Evolutionary conservation across 768 basidiomycete species (phyloP).

Genomic region (Boletus reticuloceps): DNA sequence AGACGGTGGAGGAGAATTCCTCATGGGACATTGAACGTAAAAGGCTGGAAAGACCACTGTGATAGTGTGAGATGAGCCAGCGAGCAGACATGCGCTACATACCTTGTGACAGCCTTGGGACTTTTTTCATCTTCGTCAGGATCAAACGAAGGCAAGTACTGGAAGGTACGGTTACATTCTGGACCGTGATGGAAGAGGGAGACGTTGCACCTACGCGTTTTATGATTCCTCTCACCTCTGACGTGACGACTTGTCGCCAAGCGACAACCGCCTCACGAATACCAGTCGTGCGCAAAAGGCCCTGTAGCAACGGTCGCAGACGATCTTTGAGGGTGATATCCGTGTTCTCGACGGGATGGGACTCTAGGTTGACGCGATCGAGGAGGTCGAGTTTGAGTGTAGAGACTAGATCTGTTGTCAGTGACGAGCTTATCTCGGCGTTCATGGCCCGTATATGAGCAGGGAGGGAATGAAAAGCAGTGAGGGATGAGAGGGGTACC

Average conservation of each 20-base stretch:
- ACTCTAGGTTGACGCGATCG: slow-evolving; percentile 42
- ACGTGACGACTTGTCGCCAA: slow-evolving; percentile 69
- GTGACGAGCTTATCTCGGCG: slow-evolving; percentile 69
- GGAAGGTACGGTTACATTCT: slow-evolving; percentile 1
- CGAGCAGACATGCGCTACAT: slow-evolving; percentile 3
- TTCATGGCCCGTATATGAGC: slow-evolving; percentile 67
- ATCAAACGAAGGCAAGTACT: slow-evolving; percentile 64
- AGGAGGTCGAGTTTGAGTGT: slow-evolving; percentile 66
- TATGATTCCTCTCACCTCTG: slow-evolving; percentile 55
- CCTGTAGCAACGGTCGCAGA: slow-evolving; percentile 69
- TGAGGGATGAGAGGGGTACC: slow-evolving; percentile 64
- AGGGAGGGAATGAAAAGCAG: slow-evolving; percentile 75
- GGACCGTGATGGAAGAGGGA: background rate
- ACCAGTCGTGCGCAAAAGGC: slow-evolving; percentile 72
- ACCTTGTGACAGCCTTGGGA: slow-evolving; percentile 31
- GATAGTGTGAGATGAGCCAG: slow-evolving; percentile 4
- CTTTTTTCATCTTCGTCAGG: slow-evolving; percentile 48
- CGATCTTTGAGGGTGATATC: slow-evolving; percentile 57
- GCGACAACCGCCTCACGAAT: slow-evolving; percentile 63
- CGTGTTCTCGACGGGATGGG: slow-evolving; percentile 18
- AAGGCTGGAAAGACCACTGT: slow-evolving; percentile 44
- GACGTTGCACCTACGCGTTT: slow-evolving; percentile 49
- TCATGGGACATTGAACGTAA: slow-evolving; percentile 66
- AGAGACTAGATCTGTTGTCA: slow-evolving; percentile 76
- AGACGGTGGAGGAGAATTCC: slow-evolving; percentile 64